Evolutionary conservation across 345 rosid genomes (phyloP), one percentile per base, ranked within the genome.

Genomic region (Populus nigra): DNA sequence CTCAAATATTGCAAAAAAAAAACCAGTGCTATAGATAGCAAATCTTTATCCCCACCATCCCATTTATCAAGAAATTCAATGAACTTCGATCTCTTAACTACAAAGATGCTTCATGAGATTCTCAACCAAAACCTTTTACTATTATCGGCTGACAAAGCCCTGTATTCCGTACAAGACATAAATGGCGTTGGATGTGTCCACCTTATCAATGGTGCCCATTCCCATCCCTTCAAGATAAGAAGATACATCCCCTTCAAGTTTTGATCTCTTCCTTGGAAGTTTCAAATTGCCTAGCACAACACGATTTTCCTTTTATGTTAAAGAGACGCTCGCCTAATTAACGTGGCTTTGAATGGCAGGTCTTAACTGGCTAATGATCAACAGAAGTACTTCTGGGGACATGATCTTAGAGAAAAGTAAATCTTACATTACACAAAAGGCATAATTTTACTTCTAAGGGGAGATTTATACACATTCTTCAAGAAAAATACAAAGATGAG

Each of bases 1-100:
- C 83, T 38, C 13, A 74, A 77, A 65, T 12, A 23, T 17, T 39
- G 9, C 3, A 10, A 3, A n/a, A 66, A 18, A 18, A 12, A n/a
- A 38, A 27, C 8, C 25, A 12, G 57, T 68, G 49, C 81, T 71
- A 74, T 74, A 79, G 25, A 71, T 74, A 73, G 79, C 77, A 73
- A 71, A 6, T 10, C 49, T 38, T 68, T 36, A 41, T 67, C 79
- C 20, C 18, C 76, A 7, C n/a, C n/a, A 22, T 33, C 18, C 15
- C n/a, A 62, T 38, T 27, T 8, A 17, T 15, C 25, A 25, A 33
- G 45, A 50, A 57, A 73, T 72, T 73, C 1, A 71, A 78, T 71
- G 55, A 68, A 53, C 27, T 55, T 45, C 47, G 36, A 6, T 45
- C 12, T 16, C 15, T 38, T 50, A 18, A 50, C 57, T 50, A 50